These are phyloP conservation scores for Pythium folliculosum DNA, from an alignment of 352 stramenopile genomes.

Conservation along the genomic window DNA sequence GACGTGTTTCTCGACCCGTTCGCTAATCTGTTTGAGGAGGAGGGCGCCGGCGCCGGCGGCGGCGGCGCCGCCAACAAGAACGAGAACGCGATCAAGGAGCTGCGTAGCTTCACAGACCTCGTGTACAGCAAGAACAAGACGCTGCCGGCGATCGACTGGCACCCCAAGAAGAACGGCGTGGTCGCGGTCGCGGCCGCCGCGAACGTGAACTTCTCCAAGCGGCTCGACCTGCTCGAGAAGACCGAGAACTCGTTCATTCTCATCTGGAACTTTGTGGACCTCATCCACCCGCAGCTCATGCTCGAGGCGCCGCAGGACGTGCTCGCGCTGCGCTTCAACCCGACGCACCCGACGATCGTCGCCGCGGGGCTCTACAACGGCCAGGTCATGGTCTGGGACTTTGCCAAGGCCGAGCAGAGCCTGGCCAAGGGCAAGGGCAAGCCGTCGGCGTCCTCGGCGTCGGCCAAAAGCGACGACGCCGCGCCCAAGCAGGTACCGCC, in stretches of 20 bases:
- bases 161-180: constrained; percentile 87
- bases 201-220: constrained; percentile 86
- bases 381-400: constrained; percentile 93
- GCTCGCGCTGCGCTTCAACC: constrained; percentile 89
- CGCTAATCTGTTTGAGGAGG: constrained; percentile 67
- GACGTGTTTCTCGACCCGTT: constrained; percentile 86
- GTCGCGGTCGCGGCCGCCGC: constrained; percentile 85
- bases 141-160: constrained; percentile 89
- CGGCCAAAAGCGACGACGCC: constrained; percentile 39
- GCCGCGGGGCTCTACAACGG: constrained; percentile 83
- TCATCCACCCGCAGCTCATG: constrained; percentile 94
- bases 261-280: constrained; percentile 93
- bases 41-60: constrained; percentile 34
- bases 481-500: constrained; percentile 60
- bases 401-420: constrained; percentile 70
- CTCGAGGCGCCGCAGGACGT: constrained; percentile 92
- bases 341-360: constrained; percentile 80
- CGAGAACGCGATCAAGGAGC: constrained; percentile 90
- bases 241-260: constrained; percentile 90
- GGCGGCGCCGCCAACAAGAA: constrained; percentile 57
- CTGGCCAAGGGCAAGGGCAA: constrained; percentile 65
- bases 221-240: constrained; percentile 74
- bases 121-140: constrained; percentile 94
- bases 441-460: constrained; percentile 9
- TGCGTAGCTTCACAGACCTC: constrained; percentile 93